Evolutionary conservation across 805 yeast genomes (phyloP), one percentile per base, ranked within the genome.

Genomic region (Monosporozyma siamensis): DNA sequence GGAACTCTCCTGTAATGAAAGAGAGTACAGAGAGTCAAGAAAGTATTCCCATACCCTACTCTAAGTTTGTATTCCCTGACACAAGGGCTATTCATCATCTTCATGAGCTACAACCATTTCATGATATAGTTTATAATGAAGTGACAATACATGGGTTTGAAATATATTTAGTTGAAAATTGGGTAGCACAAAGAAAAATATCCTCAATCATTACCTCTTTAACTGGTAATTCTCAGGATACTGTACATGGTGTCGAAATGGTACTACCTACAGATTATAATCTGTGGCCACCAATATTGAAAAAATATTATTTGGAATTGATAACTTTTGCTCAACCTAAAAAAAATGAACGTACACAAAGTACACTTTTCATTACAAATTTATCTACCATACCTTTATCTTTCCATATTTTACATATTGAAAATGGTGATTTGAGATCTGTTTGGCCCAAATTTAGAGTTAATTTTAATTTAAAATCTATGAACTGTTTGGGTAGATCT

Each of bases 111-210:
- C 71, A 67, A 34, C 64, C 69, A 44, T 56, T 64, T n/a, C 59
- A 61, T 38, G 73, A 67, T 41, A 63, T 68, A 47, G 42, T 48
- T 8, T 75, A 71, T 25, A 74, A 72, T 35, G 71, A 69, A 41
- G 61, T 78, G 5, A 64, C 63, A 7, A 68, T 82, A 17, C 52
- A 68, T 1, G 97, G 98, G 2, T 88, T 82, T 56, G 97, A 92
- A 61, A 74, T 84, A 11, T 92, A 92, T 58, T 68, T 92, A 27
- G 95, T 90, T 10, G 97, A 92, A 59, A 97, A 90, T 59, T 92
- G 98, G 98, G 80, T 84, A 2, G 70, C 82, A 23, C 80, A 79
- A 46, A 69, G 98, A 34, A 69, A 74, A 37, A 65, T 77, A n/a
- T 79, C 85, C 23, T 71, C 82, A 1, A 70, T 83, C 4, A 80